Percentiles rank a stretch among this genome's conserved stretches.
These are phyloP conservation scores for Spergularia azorica DNA, from an alignment of 179 eudicot species.

Conservation along the genomic window DNA sequence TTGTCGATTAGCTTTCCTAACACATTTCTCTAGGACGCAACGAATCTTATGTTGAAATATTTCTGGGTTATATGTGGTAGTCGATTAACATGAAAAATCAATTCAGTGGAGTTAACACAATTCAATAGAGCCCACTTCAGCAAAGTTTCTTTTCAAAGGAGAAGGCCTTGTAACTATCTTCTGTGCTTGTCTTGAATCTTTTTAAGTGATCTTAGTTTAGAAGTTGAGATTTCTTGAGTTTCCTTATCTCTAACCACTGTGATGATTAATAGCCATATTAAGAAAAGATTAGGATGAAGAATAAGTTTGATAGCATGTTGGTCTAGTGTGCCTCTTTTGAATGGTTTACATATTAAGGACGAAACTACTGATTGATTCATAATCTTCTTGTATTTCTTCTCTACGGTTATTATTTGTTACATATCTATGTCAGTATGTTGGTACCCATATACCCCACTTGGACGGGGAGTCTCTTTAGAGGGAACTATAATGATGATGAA, in stretches of 20 bases:
- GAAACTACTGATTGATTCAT: background rate
- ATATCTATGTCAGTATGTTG: background rate
- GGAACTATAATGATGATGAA: background rate
- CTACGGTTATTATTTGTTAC: background rate
- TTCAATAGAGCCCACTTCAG: background rate
- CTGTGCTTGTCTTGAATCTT: conserved; percentile 11
- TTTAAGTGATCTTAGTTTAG: background rate
- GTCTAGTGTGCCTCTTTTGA: background rate
- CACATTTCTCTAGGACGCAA: background rate
- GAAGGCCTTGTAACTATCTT: background rate
- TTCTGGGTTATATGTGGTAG: background rate
- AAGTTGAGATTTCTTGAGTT: background rate
- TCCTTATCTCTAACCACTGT: background rate
- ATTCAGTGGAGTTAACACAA: background rate
- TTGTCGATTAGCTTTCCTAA: background rate
- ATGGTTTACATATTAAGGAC: background rate
- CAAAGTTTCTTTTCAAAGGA: conserved; percentile 4
- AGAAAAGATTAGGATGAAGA: background rate
- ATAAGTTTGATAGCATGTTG: conserved; percentile 1
- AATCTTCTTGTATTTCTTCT: background rate
- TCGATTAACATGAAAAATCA: background rate
- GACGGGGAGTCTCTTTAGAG: background rate
- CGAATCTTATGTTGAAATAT: background rate
- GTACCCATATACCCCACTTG: conserved; percentile 2
- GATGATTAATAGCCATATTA: background rate